phyloP scores from a whole-genome alignment of 228 moss, liverwort and hornwort genomes.

The Sphagnum fallax region DNA sequence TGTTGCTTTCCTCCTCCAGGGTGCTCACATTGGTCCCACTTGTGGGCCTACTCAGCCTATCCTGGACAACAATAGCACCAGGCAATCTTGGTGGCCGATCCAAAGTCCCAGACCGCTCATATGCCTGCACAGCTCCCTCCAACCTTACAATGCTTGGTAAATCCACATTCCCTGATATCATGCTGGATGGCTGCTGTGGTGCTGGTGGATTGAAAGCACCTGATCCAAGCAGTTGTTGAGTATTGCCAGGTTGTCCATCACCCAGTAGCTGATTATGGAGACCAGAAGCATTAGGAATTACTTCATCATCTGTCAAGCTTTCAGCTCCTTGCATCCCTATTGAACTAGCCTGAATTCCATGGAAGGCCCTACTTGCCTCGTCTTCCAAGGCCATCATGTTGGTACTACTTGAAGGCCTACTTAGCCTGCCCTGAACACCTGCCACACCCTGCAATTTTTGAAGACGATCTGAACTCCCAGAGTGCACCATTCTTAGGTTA shows the following conservation, averaged over 20 bases:
- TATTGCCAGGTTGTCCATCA: slow-evolving; percentile 13
- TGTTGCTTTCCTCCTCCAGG: slow-evolving; percentile 28
- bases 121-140: slow-evolving; percentile 24
- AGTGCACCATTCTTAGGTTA: slow-evolving; percentile 32
- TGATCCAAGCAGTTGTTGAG: slow-evolving; percentile 5
- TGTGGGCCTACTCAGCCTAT: slow-evolving; percentile 38
- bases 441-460: slow-evolving; percentile 27
- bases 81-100: slow-evolving; percentile 37
- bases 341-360: slow-evolving; percentile 11
- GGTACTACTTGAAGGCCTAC: slow-evolving; percentile 41
- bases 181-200: slow-evolving; percentile 24
- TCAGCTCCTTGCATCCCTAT: slow-evolving; percentile 12
- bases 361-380: not conserved
- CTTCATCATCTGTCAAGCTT: slow-evolving; percentile 13
- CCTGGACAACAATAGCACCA: slow-evolving; percentile 22
- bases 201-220: slow-evolving; percentile 29
- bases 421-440: slow-evolving; percentile 22
- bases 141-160: slow-evolving; percentile 22
- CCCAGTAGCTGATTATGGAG: slow-evolving; percentile 19
- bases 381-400: slow-evolving; percentile 44
- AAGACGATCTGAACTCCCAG: slow-evolving; percentile 30
- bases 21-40: slow-evolving; percentile 39
- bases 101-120: slow-evolving; percentile 20
- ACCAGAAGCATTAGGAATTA: slow-evolving; percentile 10
- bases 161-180: slow-evolving; percentile 35